Conservation (phyloP, 2,329 filamentous ascomycete genomes). For the Sporothrix pallida region DNA sequence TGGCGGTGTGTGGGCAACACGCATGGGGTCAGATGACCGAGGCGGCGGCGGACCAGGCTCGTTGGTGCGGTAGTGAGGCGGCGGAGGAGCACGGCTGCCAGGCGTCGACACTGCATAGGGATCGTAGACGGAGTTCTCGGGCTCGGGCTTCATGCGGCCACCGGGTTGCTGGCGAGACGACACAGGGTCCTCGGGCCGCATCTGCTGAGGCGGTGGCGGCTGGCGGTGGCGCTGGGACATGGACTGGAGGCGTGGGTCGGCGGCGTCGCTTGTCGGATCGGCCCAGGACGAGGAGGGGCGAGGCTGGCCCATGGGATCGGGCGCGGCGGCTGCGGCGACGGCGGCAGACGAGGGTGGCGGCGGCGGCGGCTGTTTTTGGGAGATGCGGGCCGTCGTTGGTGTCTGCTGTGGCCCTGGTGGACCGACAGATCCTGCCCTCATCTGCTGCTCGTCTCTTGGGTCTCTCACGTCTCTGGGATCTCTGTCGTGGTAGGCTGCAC, state of each 20-base stretch:
- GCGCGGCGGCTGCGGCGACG: conserved; percentile 25
- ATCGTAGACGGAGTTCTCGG: conserved; percentile 32
- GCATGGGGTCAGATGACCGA: conserved; percentile 16
- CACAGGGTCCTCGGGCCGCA: background rate
- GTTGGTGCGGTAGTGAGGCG: conserved; percentile 26
- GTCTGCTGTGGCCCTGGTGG: conserved; percentile 16
- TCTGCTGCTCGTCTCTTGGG: conserved; percentile 29
- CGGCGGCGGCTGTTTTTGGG: conserved; percentile 46
- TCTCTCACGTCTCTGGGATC: background rate
- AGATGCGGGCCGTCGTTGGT: conserved; percentile 39
- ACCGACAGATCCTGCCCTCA: conserved; percentile 15
- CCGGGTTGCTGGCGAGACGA: conserved; percentile 27
- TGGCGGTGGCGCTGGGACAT: conserved; percentile 44
- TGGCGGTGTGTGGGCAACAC: background rate
- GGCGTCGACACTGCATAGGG: conserved; percentile 26
- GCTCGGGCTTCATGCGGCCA: background rate
- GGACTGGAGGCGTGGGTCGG: conserved; percentile 44
- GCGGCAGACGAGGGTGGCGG: conserved; percentile 40
- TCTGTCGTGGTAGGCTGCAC: conserved; percentile 35
- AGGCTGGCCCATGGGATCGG: conserved; percentile 36
- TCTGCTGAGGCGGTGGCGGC: conserved; percentile 20
- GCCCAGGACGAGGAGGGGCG: conserved; percentile 37
- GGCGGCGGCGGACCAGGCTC: conserved; percentile 16
- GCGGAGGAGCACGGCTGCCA: conserved; percentile 23
- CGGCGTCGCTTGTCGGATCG: conserved; percentile 32